Conservation (phyloP, 1,284 basidiomycete genomes). For the Moniliophthora roreri region DNA sequence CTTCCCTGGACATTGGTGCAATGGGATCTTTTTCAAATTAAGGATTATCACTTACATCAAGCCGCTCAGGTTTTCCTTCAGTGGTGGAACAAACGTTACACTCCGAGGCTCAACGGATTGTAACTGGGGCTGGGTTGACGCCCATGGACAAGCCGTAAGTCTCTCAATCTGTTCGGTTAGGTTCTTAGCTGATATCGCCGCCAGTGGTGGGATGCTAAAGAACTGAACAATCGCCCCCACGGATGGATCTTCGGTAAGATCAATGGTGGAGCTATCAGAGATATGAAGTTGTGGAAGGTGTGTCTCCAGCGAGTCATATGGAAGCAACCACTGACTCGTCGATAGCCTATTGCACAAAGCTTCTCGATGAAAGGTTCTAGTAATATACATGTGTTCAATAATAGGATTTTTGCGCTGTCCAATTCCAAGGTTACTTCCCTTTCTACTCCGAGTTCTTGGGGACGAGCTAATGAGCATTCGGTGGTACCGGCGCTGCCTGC, state of each 20-base stretch:
- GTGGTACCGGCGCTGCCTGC: background rate
- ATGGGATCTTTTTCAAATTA: background rate
- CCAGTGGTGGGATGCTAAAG: slow-evolving; percentile 60
- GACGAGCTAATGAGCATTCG: too few relatives aligned
- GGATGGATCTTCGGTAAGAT: slow-evolving; percentile 55
- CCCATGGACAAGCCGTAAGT: slow-evolving; percentile 54
- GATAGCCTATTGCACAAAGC: slow-evolving; percentile 60
- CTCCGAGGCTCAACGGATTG: slow-evolving; percentile 52
- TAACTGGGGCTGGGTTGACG: slow-evolving; percentile 62
- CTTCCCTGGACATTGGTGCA: slow-evolving; percentile 50
- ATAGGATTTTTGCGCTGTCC: slow-evolving; percentile 52
- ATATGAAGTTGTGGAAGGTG: slow-evolving; percentile 65
- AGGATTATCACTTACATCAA: too few relatives aligned
- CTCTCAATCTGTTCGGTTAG: background rate
- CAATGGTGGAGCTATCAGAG: slow-evolving; percentile 48
- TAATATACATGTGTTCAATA: slow-evolving; percentile 54
- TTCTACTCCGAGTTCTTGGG: too few relatives aligned
- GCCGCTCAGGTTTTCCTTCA: slow-evolving; percentile 50
- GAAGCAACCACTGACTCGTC: too few relatives aligned
- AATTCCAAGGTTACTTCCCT: slow-evolving; percentile 33
- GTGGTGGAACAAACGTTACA: slow-evolving; percentile 56
- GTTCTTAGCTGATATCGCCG: background rate
- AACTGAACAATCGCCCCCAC: slow-evolving; percentile 56
- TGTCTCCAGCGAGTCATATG: too few relatives aligned
- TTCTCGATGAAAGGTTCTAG: slow-evolving; percentile 50